Base-by-base conservation (phyloP, 176 grass and related monocot genomes). In the Thinopyrum elongatum region DNA sequence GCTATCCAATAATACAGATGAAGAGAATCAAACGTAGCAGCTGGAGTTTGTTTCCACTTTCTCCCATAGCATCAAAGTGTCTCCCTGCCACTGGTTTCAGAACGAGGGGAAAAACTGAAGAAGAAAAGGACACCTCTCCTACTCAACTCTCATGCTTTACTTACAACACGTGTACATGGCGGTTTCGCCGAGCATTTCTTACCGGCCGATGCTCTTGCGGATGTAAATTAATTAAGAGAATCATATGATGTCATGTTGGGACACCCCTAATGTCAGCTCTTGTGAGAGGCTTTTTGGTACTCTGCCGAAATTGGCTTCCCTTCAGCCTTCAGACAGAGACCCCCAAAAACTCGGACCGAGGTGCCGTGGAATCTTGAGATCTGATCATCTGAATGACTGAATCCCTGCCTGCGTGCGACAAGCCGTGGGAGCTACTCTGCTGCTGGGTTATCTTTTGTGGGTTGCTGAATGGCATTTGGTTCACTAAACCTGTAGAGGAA, bases 141-240 rank as follows among this genome's bases (percentile, higher is more conserved):
- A 80, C 68, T 81, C 81, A 76, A 68, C 68, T 81, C 70, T 47
- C 70, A 64, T 51, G 34, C 81, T 51, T 74, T 90, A 80, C 31
- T 80, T 91, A 88, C 77, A 88, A 85, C 27, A 17, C 70, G 64
- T 67, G 70, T 88, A 88, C 82, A 82, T 39, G 65, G 57, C n/a
- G 58, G 38, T 57, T 22, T 51, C 39, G 63, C 74, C 17, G 36
- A 35, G 67, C 8, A 12, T 76, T 25, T 70, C 66, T 62, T 41
- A 72, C 69, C 61, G 34, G 44, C n/a, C 47, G 33, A 44, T 86
- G 29, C 75, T 86, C 29, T n/a, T n/a, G 34, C 19, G 13, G 14
- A 74, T 58, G 85, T 23, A 80, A 57, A 57, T 57, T 57, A 57
- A 57, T 57, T 57, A 21, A 57, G 53, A 57, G 53, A 57, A 80